phyloP scores from a whole-genome alignment of 192 early-diverging fungal genomes.

The Gonapodya sp. region DNA sequence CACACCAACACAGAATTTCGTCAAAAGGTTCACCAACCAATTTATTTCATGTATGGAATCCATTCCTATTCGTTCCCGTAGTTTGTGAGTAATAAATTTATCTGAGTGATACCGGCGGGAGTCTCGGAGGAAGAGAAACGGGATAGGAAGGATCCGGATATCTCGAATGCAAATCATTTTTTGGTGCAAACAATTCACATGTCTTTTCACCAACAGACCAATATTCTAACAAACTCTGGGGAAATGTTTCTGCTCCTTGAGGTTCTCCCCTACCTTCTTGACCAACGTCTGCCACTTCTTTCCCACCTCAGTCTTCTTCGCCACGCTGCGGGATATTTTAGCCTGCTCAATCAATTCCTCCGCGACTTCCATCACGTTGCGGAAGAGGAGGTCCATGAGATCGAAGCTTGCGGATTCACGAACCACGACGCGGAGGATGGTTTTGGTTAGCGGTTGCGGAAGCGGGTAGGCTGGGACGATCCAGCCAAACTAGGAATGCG shows the following conservation, averaged over 20 bases:
- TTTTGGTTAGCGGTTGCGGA: conserved; percentile 36
- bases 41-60: no score
- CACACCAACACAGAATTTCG: no score
- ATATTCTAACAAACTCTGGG: neutral
- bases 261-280: neutral
- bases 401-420: conserved; percentile 46
- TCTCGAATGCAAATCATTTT: no score
- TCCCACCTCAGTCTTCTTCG: neutral
- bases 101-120: no score
- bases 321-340: neutral
- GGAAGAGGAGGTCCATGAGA: conserved; percentile 34
- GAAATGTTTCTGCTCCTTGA: neutral
- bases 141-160: no score
- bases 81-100: no score
- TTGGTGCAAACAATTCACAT: no score
- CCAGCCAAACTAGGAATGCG: conserved; percentile 60
- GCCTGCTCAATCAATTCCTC: conserved; percentile 30
- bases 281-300: neutral
- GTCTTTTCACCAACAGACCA: neutral
- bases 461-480: conserved; percentile 70
- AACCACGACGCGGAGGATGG: conserved; percentile 59
- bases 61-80: no score
- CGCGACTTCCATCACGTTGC: conserved; percentile 41
- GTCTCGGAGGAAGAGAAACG: no score
- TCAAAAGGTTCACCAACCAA: no score